Percentiles rank a stretch among this genome's conserved stretches.
Conservation (phyloP, 73 alveolate species). For the Paramecium sonneborni region DNA sequence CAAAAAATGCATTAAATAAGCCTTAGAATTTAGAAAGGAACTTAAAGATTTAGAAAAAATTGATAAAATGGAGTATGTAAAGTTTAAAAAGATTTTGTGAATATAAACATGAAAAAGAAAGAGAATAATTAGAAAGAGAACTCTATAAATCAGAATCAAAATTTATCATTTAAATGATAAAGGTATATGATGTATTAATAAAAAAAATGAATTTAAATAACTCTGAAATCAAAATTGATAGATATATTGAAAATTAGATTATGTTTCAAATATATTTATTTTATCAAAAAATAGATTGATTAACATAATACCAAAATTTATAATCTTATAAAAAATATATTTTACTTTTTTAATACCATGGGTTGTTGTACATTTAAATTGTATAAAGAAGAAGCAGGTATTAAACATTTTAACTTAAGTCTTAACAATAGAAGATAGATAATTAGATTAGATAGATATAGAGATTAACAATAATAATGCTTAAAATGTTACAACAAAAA, state of each 20-base stretch:
- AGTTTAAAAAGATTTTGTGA: slow-evolving; percentile 80
- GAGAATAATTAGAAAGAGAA: slow-evolving; percentile 88
- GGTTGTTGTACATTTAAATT: slow-evolving; percentile 18
- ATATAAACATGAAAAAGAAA: slow-evolving; percentile 74
- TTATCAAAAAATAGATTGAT: too few relatives aligned
- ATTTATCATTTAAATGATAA: slow-evolving; percentile 85
- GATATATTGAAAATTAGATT: not conserved
- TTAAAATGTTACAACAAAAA: not conserved
- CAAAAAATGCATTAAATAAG: slow-evolving; percentile 82
- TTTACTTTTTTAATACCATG: not conserved
- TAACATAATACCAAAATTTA: not conserved
- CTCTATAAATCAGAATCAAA: slow-evolving; percentile 85
- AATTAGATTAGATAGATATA: not conserved
- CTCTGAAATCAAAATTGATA: slow-evolving; percentile 74
- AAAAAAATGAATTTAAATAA: slow-evolving; percentile 90
- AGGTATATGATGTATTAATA: slow-evolving; percentile 78
- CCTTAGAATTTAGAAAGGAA: slow-evolving; percentile 92
- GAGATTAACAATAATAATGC: not conserved
- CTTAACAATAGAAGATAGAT: not conserved
- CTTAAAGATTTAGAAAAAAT: slow-evolving; percentile 79
- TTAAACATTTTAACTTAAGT: not conserved
- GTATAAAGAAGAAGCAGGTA: not conserved
- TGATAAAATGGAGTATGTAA: slow-evolving; percentile 90
- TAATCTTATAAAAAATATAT: too few relatives aligned
- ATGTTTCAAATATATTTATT: not conserved